Percentiles rank a stretch among this genome's conserved stretches.
phyloP scores from a whole-genome alignment of 2,329 filamentous ascomycete species.

The Ophiocordyceps unilateralis region DNA sequence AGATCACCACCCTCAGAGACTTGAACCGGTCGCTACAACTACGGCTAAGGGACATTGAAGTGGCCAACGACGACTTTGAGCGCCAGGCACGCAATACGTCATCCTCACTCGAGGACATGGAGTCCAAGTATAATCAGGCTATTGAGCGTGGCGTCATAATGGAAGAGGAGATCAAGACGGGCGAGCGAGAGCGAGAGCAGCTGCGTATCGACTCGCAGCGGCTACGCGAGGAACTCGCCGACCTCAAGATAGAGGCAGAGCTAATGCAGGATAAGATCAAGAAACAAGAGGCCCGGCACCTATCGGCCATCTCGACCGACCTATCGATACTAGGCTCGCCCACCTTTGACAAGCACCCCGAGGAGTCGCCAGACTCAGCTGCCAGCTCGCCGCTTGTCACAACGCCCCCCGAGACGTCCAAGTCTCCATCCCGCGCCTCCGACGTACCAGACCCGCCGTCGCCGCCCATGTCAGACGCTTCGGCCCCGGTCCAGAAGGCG shows the following conservation, averaged over 20 bases:
- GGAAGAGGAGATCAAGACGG: slow-evolving; percentile 83
- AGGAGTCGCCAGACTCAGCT: slow-evolving; percentile 64
- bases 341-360: slow-evolving; percentile 53
- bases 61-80: slow-evolving; percentile 96
- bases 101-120: slow-evolving; percentile 88
- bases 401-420: slow-evolving; percentile 59
- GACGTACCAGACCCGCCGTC: slow-evolving; percentile 74
- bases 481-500: slow-evolving; percentile 38
- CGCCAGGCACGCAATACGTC: slow-evolving; percentile 89
- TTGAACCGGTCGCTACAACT: slow-evolving; percentile 65
- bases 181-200: slow-evolving; percentile 79
- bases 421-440: slow-evolving; percentile 42
- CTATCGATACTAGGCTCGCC: slow-evolving; percentile 51
- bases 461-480: slow-evolving; percentile 80
- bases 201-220: slow-evolving; percentile 84
- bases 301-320: slow-evolving; percentile 43
- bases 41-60: slow-evolving; percentile 82
- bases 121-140: slow-evolving; percentile 89
- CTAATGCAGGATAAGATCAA: slow-evolving; percentile 88
- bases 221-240: slow-evolving; percentile 75
- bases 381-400: slow-evolving; percentile 79
- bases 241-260: slow-evolving; percentile 87
- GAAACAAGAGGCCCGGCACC: slow-evolving; percentile 43
- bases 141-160: slow-evolving; percentile 86
- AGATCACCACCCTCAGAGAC: slow-evolving; percentile 83